Evolutionary conservation across 2,329 filamentous ascomycete genomes (phyloP), one percentile per base, ranked within the genome.

Genomic region (Aureobasidium mangrovei): DNA sequence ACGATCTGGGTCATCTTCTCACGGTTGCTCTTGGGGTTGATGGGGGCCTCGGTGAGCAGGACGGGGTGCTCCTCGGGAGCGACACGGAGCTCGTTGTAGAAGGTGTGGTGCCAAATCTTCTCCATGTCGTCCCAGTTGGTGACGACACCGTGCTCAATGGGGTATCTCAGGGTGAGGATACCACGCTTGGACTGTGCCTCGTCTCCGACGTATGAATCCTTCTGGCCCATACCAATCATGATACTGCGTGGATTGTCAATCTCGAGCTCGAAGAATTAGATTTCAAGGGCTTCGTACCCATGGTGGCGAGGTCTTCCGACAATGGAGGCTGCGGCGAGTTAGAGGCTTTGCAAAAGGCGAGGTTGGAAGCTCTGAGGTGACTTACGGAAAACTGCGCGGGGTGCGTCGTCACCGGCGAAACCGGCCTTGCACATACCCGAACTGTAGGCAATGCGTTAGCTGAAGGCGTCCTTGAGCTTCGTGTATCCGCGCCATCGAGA

Each of bases 91-190:
- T 98, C 93, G 81, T 98, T 98, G 88, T 97, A 98, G 84, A 98
- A 98, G 73, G 93, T 97, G 88, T 98, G 93, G 78, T 98, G 93
- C 93, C 93, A 98, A 70, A 98, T 97, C 86, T 97, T 97, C 83
- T 97, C 93, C 93, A 97, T 97, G 77, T 97, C 93, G 76, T 98
- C 93, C 93, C 93, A 98, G 88, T 97, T 97, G 80, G 93, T 98
- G 74, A 98, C 93, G 70, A 98, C 93, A 93, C 93, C 93, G 85
- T 98, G 93, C 84, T 98, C 93, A 75, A 98, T 98, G 73, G 93
- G 93, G 80, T 98, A 98, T 82, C 93, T 86, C 74, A 98, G 84
- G 62, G 91, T 97, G 69, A 98, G 85, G 80, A 98, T 97, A 95
- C 93, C 93, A 93, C 93, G 91, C 91, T 98, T 98, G 74, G 93